These are phyloP conservation scores for Linum lewisii DNA, from an alignment of 345 rosid genomes.

Conservation along the genomic window DNA sequence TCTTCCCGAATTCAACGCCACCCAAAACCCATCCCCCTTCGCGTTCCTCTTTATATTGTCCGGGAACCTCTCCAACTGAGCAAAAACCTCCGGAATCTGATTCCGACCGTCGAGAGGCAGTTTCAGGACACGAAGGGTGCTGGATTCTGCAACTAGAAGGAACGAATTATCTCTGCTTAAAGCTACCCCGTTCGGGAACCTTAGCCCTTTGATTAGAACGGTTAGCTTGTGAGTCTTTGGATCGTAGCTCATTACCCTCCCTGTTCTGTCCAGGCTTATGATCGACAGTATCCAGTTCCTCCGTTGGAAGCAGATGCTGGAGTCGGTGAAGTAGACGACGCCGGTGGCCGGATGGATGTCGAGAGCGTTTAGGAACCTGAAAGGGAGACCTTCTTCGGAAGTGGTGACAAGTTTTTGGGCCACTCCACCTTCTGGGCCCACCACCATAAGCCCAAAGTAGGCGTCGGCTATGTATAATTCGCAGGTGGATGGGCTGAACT, in stretches of 20 bases:
- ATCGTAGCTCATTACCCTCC: conserved; percentile 55
- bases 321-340: conserved; percentile 61
- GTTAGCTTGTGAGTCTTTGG: conserved; percentile 42
- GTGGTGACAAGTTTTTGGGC: conserved; percentile 35
- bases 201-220: conserved; percentile 39
- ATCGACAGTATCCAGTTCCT: conserved; percentile 48
- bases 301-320: conserved; percentile 52
- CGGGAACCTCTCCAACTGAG: conserved; percentile 53
- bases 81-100: conserved; percentile 33
- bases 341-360: conserved; percentile 51
- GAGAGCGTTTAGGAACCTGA: conserved; percentile 61
- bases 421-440: conserved; percentile 59
- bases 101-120: conserved; percentile 46
- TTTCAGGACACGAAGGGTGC: conserved; percentile 32
- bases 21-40: conserved; percentile 51
- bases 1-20: conserved; percentile 38
- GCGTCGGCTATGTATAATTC: conserved; percentile 79
- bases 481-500: conserved; percentile 51
- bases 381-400: conserved; percentile 47
- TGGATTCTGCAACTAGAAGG: conserved; percentile 45
- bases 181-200: conserved; percentile 69
- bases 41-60: conserved; percentile 49
- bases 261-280: conserved; percentile 43
- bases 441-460: conserved; percentile 51
- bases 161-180: conserved; percentile 54